A percentile compares a stretch with the other conserved stretches of the same genome.
These are phyloP conservation scores for Pythium aquatile DNA, from an alignment of 352 stramenopile species.

Conservation along the genomic window DNA sequence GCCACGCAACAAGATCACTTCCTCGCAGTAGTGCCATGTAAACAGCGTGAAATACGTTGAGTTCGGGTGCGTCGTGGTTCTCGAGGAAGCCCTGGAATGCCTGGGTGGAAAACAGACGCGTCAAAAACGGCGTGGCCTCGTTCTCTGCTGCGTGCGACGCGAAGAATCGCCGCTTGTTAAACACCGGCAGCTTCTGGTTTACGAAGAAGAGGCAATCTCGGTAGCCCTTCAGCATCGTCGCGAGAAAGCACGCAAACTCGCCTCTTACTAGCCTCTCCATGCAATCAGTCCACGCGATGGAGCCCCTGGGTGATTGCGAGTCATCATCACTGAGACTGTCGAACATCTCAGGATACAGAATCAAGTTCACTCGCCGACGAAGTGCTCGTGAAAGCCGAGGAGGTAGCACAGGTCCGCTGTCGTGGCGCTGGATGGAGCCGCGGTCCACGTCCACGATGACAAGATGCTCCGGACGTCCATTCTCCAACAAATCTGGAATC, in stretches of 20 bases:
- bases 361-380: constrained; percentile 43
- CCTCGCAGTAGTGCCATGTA: constrained; percentile 60
- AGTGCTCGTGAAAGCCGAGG: constrained; percentile 47
- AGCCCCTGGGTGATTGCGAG: background rate
- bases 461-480: constrained; percentile 73
- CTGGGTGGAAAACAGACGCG: constrained; percentile 68
- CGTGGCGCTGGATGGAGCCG: constrained; percentile 57
- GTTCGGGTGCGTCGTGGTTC: constrained; percentile 62
- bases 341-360: constrained; percentile 49
- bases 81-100: constrained; percentile 82
- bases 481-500: constrained; percentile 62
- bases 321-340: background rate
- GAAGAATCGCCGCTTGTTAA: constrained; percentile 85
- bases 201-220: constrained; percentile 87
- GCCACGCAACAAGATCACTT: constrained; percentile 34
- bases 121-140: constrained; percentile 67
- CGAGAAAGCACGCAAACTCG: constrained; percentile 75
- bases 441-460: constrained; percentile 79
- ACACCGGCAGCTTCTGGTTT: constrained; percentile 83
- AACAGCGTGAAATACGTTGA: constrained; percentile 77
- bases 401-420: constrained; percentile 59
- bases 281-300: constrained; percentile 29
- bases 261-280: constrained; percentile 68
- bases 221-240: constrained; percentile 69
- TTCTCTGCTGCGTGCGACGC: constrained; percentile 50